Percentiles rank a stretch among this genome's conserved stretches.
Evolutionary conservation across 805 yeast genomes (phyloP).

Genomic region (Candida koratica): DNA sequence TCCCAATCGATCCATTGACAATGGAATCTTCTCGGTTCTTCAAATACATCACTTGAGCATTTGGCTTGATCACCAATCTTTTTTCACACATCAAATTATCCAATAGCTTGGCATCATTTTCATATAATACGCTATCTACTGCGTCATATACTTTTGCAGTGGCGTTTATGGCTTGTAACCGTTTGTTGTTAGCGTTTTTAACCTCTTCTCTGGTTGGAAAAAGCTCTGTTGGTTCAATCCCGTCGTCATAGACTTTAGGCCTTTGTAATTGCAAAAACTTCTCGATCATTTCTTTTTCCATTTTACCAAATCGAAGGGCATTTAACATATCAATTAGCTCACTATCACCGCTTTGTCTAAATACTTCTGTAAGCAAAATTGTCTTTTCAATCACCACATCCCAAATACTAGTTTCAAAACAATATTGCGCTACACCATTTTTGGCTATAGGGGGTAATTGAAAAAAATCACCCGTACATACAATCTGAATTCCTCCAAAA

Average conservation of each 20-base stretch:
- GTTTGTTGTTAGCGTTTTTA: slow-evolving; percentile 58
- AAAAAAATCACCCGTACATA: slow-evolving; percentile 92
- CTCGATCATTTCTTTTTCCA: slow-evolving; percentile 45
- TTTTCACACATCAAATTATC: slow-evolving; percentile 72
- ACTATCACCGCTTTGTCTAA: slow-evolving; percentile 81
- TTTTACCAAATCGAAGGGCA: slow-evolving; percentile 68
- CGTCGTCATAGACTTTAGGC: slow-evolving; percentile 58
- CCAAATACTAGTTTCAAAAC: slow-evolving; percentile 80
- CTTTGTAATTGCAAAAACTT: slow-evolving; percentile 57
- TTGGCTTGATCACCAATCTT: slow-evolving; percentile 60
- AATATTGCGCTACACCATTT: slow-evolving; percentile 41
- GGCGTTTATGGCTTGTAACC: slow-evolving; percentile 44
- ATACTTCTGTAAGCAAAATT: slow-evolving; percentile 70
- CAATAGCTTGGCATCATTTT: slow-evolving; percentile 30
- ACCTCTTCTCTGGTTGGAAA: slow-evolving; percentile 87
- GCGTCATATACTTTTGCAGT: slow-evolving; percentile 35
- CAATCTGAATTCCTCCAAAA: slow-evolving; percentile 91
- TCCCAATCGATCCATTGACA: slow-evolving; percentile 91
- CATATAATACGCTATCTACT: slow-evolving; percentile 24
- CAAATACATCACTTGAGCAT: slow-evolving; percentile 93
- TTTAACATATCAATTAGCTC: slow-evolving; percentile 76
- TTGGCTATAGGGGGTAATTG: slow-evolving; percentile 87
- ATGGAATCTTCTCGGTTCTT: slow-evolving; percentile 71
- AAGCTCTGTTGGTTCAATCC: slow-evolving; percentile 83
- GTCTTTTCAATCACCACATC: slow-evolving; percentile 55